Evolutionary conservation across 192 early-diverging fungal genomes (phyloP).

Genomic region (Diversispora epigaea): DNA sequence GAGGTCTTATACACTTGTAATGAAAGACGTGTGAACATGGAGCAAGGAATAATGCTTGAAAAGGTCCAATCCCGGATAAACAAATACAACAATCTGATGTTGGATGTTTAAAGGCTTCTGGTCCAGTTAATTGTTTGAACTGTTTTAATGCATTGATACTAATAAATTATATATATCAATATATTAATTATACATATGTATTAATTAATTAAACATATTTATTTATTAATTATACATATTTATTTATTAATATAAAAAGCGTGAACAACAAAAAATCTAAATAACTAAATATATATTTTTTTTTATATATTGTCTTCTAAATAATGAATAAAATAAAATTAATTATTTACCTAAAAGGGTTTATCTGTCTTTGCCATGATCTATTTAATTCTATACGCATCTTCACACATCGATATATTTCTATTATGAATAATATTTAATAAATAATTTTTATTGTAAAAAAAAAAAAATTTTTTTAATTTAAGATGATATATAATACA

Average conservation of each 20-base stretch:
- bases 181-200: neutral
- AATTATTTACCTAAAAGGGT: slow-evolving; percentile 57
- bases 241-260: no score
- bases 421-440: slow-evolving; percentile 40
- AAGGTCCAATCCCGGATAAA: slow-evolving; percentile 79
- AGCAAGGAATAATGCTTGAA: slow-evolving; percentile 88
- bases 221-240: no score
- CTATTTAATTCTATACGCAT: slow-evolving; percentile 80
- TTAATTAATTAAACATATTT: no score
- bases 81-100: slow-evolving; percentile 86
- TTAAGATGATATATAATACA: neutral
- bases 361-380: slow-evolving; percentile 63
- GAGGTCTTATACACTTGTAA: slow-evolving; percentile 87
- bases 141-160: slow-evolving; percentile 49
- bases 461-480: slow-evolving; percentile 2
- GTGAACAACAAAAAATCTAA: no score
- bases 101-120: slow-evolving; percentile 41
- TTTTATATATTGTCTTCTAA: neutral
- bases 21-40: slow-evolving; percentile 94
- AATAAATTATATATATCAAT: slow-evolving; percentile 13
- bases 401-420: slow-evolving; percentile 92
- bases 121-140: slow-evolving; percentile 49
- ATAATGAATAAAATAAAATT: no score
- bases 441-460: neutral
- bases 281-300: neutral